Evolutionary conservation across 768 basidiomycete genomes (phyloP).

Genomic region (Boletales sp.): DNA sequence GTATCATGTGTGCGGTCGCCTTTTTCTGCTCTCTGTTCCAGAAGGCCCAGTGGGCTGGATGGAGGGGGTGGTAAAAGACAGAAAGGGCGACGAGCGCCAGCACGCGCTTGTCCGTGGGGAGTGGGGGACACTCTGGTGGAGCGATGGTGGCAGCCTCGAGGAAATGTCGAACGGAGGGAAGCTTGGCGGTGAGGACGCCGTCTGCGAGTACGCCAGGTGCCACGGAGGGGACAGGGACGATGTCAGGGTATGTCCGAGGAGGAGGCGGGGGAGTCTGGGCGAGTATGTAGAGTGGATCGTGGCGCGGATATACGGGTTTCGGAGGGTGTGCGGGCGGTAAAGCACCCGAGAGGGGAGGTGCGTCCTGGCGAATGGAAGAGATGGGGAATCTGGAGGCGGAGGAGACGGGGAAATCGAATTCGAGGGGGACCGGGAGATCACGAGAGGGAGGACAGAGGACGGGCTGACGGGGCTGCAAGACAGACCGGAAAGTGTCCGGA

Average conservation of each 20-base stretch:
- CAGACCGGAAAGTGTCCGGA: no score
- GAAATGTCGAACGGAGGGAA: constrained; percentile 47
- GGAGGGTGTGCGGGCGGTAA: constrained; percentile 22
- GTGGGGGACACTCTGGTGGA: constrained; percentile 37
- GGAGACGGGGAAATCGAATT: constrained; percentile 22
- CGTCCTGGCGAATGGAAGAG: constrained; percentile 37
- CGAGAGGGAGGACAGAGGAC: constrained; percentile 10
- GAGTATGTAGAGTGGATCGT: constrained; percentile 31
- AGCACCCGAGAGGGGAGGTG: constrained; percentile 18
- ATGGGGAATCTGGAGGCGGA: constrained; percentile 31
- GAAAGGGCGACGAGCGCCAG: constrained; percentile 59
- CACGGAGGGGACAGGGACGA: constrained; percentile 23
- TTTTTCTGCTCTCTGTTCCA: constrained; percentile 52
- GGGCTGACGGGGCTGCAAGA: constrained; percentile 14
- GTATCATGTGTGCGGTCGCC: constrained; percentile 49
- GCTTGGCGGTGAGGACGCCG: constrained; percentile 43
- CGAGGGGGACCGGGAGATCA: constrained; percentile 12
- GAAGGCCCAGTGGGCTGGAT: constrained; percentile 61
- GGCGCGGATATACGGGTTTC: constrained; percentile 25
- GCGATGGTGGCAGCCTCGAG: constrained; percentile 40
- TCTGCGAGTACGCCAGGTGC: constrained; percentile 35
- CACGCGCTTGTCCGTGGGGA: constrained; percentile 39
- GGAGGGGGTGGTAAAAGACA: constrained; percentile 50
- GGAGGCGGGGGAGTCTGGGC: constrained; percentile 17
- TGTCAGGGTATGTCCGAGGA: constrained; percentile 19